These are phyloP conservation scores for Plenodomus lindquistii DNA, from an alignment of 2,329 filamentous ascomycete genomes.

Conservation along the genomic window DNA sequence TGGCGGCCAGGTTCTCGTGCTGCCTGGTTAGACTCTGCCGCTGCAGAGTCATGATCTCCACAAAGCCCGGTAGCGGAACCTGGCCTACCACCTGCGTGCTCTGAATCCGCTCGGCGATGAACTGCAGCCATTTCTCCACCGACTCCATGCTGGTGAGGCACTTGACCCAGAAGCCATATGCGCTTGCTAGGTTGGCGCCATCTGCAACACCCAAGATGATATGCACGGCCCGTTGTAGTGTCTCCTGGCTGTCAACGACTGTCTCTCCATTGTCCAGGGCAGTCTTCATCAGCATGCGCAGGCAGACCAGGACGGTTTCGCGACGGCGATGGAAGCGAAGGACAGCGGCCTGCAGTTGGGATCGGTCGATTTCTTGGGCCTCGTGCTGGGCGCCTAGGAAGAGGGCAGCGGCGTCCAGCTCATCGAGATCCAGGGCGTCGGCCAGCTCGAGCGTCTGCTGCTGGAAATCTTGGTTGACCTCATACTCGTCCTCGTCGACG, in stretches of 20 bases:
- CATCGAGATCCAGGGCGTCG: conserved; percentile 88
- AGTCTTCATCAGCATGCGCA: conserved; percentile 77
- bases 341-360: conserved; percentile 76
- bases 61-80: conserved; percentile 63
- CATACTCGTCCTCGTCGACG: conserved; percentile 73
- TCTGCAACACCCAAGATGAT: conserved; percentile 58
- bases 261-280: conserved; percentile 53
- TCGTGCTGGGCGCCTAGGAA: conserved; percentile 75
- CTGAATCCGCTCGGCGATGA: conserved; percentile 74
- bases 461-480: conserved; percentile 84
- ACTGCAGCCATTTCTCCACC: conserved; percentile 76
- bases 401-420: conserved; percentile 78
- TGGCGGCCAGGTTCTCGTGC: conserved; percentile 84
- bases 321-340: conserved; percentile 88
- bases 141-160: conserved; percentile 77
- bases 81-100: conserved; percentile 76
- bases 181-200: conserved; percentile 55
- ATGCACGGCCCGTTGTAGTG: conserved; percentile 33
- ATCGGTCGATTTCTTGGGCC: conserved; percentile 68
- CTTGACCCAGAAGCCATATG: conserved; percentile 69
- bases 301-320: conserved; percentile 78
- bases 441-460: conserved; percentile 80
- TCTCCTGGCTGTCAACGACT: conserved; percentile 26
- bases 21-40: conserved; percentile 80
- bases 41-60: conserved; percentile 81